These are phyloP conservation scores for Striga asiatica DNA, from an alignment of 257 asterid genomes.

Conservation along the genomic window DNA sequence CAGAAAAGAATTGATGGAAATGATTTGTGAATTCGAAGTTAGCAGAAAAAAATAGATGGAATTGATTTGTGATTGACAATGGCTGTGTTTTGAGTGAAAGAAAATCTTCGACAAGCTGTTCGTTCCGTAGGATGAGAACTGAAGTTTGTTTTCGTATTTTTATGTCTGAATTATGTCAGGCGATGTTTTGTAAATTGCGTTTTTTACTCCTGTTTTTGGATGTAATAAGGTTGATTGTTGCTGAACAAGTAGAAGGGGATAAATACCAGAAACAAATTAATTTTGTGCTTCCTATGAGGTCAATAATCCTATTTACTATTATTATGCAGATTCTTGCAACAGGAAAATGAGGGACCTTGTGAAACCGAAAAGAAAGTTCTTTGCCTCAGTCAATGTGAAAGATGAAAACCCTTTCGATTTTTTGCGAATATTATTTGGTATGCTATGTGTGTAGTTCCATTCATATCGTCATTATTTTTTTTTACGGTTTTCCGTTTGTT, in stretches of 20 bases:
- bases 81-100: too few relatives aligned
- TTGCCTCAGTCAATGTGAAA: conserved; percentile 47
- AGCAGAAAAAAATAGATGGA: too few relatives aligned
- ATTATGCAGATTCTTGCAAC: conserved; percentile 55
- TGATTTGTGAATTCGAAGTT: neutral
- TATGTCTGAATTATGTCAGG: neutral
- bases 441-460: conserved; percentile 1
- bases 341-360: conserved; percentile 42
- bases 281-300: conserved; percentile 11
- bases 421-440: conserved; percentile 64
- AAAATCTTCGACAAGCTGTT: too few relatives aligned
- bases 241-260: too few relatives aligned
- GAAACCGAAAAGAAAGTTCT: conserved; percentile 36
- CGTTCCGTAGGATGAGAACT: too few relatives aligned
- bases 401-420: conserved; percentile 81
- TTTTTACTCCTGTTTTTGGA: too few relatives aligned
- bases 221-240: too few relatives aligned
- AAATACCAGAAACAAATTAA: too few relatives aligned
- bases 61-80: too few relatives aligned
- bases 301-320: too few relatives aligned
- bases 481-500: neutral
- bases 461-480: neutral
- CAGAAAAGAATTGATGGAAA: conserved; percentile 1
- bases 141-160: neutral
- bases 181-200: too few relatives aligned